Evolutionary conservation across 2,329 filamentous ascomycete species (phyloP), one percentile per base, ranked within the genome.

Genomic region (Diaporthe batatas): DNA sequence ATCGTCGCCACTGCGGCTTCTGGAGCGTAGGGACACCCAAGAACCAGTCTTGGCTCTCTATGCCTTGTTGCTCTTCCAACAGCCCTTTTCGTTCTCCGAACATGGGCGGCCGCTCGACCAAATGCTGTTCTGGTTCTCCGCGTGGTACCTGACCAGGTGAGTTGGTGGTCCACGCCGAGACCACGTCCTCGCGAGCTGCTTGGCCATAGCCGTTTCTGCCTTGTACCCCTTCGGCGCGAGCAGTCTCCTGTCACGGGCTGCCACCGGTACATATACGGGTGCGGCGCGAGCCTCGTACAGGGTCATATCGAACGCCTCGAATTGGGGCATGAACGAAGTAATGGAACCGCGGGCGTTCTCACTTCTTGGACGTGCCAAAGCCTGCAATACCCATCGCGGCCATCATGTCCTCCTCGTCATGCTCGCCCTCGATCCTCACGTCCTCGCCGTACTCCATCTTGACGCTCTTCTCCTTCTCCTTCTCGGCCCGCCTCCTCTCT

Each of bases 371-470:
- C 11, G 84, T 84, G 11, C 91, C 90, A 81, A 93, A 93, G 0
- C 90, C 90, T 1, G 86, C 86, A 75, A 92, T 89, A 0, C 91
- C 90, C 88, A 92, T 90, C 73, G 88, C 86, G 14, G 89, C 89
- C 89, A 91, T 89, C 90, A 92, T 91, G 78, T 92, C 90, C 74
- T 92, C 90, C 80, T 92, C 90, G 72, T 92, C 91, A 80, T 92
- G 90, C 82, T 92, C 90, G n/a, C 91, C 91, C 78, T 92, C 89
- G 73, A 91, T 84, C 68, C 90, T 82, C 70, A 92, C 86, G 79
- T 92, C 91, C 8, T 91, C 89, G 2, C 90, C 90, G 76, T 92
- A 92, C 75, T 91, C 88, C 53, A 82, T 85, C 82, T 90, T 91
- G 36, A 88, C 83, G 79, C 88, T 88, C n/a, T 83, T 82, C 29